Evolutionary conservation across 2,329 filamentous ascomycete genomes (phyloP).

Genomic region (Hypocrella siamensis): DNA sequence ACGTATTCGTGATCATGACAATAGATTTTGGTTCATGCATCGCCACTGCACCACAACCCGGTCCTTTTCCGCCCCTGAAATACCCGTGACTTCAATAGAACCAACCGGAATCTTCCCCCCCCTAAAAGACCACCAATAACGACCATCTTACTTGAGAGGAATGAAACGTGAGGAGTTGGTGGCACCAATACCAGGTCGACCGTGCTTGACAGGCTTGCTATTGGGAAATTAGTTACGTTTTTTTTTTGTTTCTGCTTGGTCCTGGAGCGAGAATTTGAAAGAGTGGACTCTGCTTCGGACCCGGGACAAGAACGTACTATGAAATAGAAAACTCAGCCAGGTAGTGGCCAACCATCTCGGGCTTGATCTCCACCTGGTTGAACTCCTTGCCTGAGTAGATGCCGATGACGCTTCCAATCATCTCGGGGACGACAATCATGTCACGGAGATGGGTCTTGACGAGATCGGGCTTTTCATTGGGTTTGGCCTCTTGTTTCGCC

Average conservation of each 20-base stretch:
- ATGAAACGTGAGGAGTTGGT: conserved; percentile 99
- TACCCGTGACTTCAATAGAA: conserved; percentile 42
- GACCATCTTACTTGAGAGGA: conserved; percentile 90
- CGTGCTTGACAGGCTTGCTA: conserved; percentile 99
- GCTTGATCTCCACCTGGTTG: conserved; percentile 99
- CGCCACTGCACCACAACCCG: conserved; percentile 35
- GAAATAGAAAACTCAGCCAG: conserved; percentile 99
- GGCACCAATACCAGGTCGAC: conserved; percentile 99
- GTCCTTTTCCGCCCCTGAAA: conserved; percentile 40
- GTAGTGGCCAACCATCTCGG: conserved; percentile 99
- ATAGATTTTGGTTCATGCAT: conserved; percentile 26
- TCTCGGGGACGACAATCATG: conserved; percentile 99
- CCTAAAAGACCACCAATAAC: conserved; percentile 24
- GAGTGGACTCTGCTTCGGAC: too few species aligned
- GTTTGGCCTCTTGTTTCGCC: conserved; percentile 96
- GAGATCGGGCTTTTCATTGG: conserved; percentile 98
- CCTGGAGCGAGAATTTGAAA: too few species aligned
- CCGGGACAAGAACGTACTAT: conserved; percentile 68
- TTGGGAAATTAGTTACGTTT: conserved; percentile 30
- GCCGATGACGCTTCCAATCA: conserved; percentile 97
- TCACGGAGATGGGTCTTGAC: conserved; percentile 99
- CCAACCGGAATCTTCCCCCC: too few species aligned
- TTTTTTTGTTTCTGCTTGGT: background rate
- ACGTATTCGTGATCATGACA: conserved; percentile 27
- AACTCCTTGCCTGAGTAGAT: conserved; percentile 99